Conservation (phyloP, 1,139 yeast species). For the Yamadazyma pseudoaaseri region DNA sequence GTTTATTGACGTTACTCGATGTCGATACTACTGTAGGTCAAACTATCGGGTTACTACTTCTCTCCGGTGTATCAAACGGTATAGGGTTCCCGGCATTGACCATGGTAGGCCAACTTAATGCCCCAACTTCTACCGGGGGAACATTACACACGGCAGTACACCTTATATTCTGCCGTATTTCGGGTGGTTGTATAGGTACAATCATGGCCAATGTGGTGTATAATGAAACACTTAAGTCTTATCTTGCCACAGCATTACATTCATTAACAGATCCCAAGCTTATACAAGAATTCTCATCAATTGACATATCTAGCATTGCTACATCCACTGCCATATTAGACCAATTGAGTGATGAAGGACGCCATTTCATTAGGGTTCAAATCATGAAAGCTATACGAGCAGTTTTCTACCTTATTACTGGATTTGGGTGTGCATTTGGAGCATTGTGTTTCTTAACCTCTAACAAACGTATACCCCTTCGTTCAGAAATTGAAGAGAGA, state of each 20-base stretch:
- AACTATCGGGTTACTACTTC: constrained; percentile 35
- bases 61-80: constrained; percentile 32
- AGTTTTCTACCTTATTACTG: constrained; percentile 32
- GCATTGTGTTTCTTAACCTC: constrained; percentile 34
- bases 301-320: constrained; percentile 9
- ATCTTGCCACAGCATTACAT: constrained; percentile 16
- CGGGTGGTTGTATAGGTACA: constrained; percentile 32
- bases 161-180: constrained; percentile 28
- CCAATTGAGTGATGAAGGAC: constrained; percentile 23
- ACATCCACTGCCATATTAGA: constrained; percentile 10
- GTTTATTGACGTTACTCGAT: constrained; percentile 29
- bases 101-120: constrained; percentile 30
- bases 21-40: constrained; percentile 25
- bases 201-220: constrained; percentile 35
- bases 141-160: constrained; percentile 36
- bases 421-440: constrained; percentile 26
- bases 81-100: constrained; percentile 28
- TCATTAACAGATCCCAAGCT: constrained; percentile 23
- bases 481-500: constrained; percentile 2
- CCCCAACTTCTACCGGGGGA: constrained; percentile 38
- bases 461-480: constrained; percentile 34
- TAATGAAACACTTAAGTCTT: constrained; percentile 25
- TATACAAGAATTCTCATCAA: constrained; percentile 25
- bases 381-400: constrained; percentile 30
- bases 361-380: constrained; percentile 24